Percentiles rank a stretch among this genome's conserved stretches.
These are phyloP conservation scores for Apium graveolens DNA, from an alignment of 129 eudicot species.

Conservation along the genomic window DNA sequence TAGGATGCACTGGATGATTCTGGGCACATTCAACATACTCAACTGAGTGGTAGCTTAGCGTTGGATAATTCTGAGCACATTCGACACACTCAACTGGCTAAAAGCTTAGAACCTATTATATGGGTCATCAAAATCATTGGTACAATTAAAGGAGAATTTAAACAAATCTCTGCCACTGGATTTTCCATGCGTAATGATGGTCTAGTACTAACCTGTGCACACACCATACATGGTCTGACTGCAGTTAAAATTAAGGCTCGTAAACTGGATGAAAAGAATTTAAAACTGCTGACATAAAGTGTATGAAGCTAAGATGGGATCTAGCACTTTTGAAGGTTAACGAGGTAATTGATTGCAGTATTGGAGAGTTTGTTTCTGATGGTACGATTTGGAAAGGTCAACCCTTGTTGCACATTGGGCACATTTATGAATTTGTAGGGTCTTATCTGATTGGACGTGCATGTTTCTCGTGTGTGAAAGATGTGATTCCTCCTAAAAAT, in stretches of 20 bases:
- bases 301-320: not conserved
- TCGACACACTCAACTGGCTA: not conserved
- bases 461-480: too few relatives aligned
- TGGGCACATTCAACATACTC: not conserved
- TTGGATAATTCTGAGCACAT: not conserved
- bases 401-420: not conserved
- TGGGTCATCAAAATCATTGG: not conserved
- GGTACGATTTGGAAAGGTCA: not conserved
- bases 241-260: not conserved
- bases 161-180: not conserved
- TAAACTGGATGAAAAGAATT: not conserved
- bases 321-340: not conserved
- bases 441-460: too few relatives aligned
- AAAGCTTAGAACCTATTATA: not conserved
- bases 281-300: not conserved
- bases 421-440: not conserved
- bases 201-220: not conserved
- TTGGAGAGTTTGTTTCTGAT: not conserved
- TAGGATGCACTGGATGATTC: not conserved
- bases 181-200: not conserved
- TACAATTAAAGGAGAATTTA: fast-evolving
- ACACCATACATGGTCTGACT: not conserved
- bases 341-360: not conserved
- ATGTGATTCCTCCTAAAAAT: too few relatives aligned
- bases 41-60: too few relatives aligned